Conservation (phyloP, 371 early-diverging fungal species). For the Apophysomyces sp. region DNA sequence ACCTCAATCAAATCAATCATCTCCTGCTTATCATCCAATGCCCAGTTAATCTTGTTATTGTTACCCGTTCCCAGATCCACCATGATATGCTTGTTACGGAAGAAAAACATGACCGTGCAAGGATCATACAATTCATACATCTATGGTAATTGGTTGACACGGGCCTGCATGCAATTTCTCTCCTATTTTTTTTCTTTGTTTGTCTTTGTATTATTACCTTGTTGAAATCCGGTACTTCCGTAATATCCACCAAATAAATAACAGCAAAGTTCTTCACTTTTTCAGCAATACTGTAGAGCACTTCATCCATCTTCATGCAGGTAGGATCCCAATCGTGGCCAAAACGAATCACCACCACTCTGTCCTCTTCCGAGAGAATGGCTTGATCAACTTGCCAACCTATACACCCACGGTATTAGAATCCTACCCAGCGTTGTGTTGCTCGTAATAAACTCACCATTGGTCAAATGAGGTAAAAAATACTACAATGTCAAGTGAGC, state of each 20-base stretch:
- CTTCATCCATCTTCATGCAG: constrained; percentile 98
- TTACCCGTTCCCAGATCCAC: constrained; percentile 98
- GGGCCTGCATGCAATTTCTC: background rate
- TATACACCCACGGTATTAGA: constrained; percentile 7
- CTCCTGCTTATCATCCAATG: constrained; percentile 87
- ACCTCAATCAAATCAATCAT: constrained; percentile 86
- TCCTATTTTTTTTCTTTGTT: background rate
- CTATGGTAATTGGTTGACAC: constrained; percentile 16
- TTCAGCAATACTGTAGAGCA: constrained; percentile 89
- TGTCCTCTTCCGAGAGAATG: constrained; percentile 96
- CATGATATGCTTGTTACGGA: constrained; percentile 97
- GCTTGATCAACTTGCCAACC: constrained; percentile 99
- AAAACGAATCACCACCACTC: constrained; percentile 95
- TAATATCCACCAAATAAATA: constrained; percentile 88
- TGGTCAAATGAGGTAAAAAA: constrained; percentile 80
- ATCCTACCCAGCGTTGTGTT: background rate
- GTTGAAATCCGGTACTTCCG: constrained; percentile 90
- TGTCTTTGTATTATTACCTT: no score
- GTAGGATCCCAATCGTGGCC: constrained; percentile 97
- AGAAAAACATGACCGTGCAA: constrained; percentile 94
- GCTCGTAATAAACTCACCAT: constrained; percentile 37
- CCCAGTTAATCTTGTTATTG: constrained; percentile 99
- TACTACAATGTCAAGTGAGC: constrained; percentile 37
- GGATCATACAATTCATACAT: constrained; percentile 98
- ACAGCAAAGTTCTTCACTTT: constrained; percentile 97